Evolutionary conservation across 768 basidiomycete species (phyloP).

Genomic region (Antrodiella citrinella): DNA sequence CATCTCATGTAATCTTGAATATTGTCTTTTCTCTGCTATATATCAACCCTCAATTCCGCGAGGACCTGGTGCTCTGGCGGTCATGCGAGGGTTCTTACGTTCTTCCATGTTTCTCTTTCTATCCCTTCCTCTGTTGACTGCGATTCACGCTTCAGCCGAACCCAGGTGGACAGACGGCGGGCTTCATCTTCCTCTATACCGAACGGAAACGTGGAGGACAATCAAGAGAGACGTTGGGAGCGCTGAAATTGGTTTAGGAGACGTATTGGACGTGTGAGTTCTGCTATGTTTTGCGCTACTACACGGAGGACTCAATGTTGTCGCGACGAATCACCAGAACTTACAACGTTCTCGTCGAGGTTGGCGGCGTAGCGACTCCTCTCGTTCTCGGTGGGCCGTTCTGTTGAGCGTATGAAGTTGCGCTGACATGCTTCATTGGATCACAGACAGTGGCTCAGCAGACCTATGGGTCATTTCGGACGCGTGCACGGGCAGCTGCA

Average conservation of each 20-base stretch:
- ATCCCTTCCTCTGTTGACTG: not conserved
- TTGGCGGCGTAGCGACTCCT: constrained; percentile 45
- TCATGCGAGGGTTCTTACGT: too few species aligned
- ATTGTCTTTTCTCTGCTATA: too few species aligned
- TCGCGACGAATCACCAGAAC: constrained; percentile 34
- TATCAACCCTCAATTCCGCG: too few species aligned
- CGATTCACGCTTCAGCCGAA: not conserved
- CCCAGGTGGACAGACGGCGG: not conserved
- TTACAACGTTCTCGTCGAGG: constrained; percentile 52
- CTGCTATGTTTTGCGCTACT: not conserved
- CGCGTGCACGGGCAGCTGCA: constrained; percentile 38
- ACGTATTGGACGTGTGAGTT: constrained; percentile 55
- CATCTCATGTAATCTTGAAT: too few species aligned
- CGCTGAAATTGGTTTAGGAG: constrained; percentile 45
- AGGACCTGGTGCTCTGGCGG: too few species aligned
- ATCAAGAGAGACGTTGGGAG: constrained; percentile 19
- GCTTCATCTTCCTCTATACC: constrained; percentile 12
- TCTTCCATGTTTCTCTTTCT: not conserved
- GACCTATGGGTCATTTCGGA: constrained; percentile 70
- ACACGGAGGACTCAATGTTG: not conserved
- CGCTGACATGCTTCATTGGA: not conserved
- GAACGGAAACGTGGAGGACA: not conserved
- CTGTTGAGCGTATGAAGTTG: not conserved
- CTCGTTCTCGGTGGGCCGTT: constrained; percentile 49
- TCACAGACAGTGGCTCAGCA: constrained; percentile 69